Percentiles rank a stretch among this genome's conserved stretches.
Evolutionary conservation across 129 eudicot species (phyloP).

Genomic region (Tagetes patula): DNA sequence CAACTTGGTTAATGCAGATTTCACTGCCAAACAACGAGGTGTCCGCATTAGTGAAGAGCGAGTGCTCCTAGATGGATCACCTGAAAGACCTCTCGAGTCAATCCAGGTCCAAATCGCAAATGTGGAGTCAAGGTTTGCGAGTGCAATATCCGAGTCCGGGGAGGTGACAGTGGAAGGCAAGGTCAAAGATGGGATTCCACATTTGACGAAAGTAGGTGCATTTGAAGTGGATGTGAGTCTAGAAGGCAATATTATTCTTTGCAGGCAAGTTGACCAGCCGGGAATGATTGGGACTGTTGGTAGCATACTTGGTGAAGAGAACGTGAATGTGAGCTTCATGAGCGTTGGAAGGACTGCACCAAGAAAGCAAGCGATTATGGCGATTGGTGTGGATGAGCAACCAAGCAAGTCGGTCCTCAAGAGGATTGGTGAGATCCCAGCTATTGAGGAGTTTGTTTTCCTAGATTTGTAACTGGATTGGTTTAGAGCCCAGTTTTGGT

Average conservation of each 20-base stretch:
- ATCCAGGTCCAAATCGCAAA: slow-evolving; percentile 93
- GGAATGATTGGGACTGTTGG: slow-evolving; percentile 96
- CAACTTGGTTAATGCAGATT: slow-evolving; percentile 91
- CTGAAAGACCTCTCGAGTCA: slow-evolving; percentile 84
- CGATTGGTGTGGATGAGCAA: slow-evolving; percentile 89
- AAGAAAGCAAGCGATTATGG: slow-evolving; percentile 88
- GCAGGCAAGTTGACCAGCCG: slow-evolving; percentile 97
- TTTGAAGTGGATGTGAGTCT: slow-evolving; percentile 93
- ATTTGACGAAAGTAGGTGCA: slow-evolving; percentile 85
- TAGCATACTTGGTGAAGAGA: slow-evolving; percentile 81
- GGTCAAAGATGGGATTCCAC: slow-evolving; percentile 89
- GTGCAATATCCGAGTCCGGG: slow-evolving; percentile 86
- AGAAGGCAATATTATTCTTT: slow-evolving; percentile 90
- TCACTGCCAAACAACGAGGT: slow-evolving; percentile 94
- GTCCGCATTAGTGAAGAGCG: slow-evolving; percentile 84
- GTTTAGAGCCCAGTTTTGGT: slow-evolving; percentile 33
- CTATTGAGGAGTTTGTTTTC: slow-evolving; percentile 88
- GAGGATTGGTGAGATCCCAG: slow-evolving; percentile 87
- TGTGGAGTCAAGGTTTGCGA: slow-evolving; percentile 84
- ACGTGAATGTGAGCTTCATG: slow-evolving; percentile 96
- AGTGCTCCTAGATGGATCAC: slow-evolving; percentile 69
- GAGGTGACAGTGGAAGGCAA: slow-evolving; percentile 78
- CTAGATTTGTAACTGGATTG: slow-evolving; percentile 43
- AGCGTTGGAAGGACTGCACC: slow-evolving; percentile 92
- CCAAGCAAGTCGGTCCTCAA: slow-evolving; percentile 75